Evolutionary conservation across 2,329 filamentous ascomycete species (phyloP).

Genomic region (Alternaria alternata): DNA sequence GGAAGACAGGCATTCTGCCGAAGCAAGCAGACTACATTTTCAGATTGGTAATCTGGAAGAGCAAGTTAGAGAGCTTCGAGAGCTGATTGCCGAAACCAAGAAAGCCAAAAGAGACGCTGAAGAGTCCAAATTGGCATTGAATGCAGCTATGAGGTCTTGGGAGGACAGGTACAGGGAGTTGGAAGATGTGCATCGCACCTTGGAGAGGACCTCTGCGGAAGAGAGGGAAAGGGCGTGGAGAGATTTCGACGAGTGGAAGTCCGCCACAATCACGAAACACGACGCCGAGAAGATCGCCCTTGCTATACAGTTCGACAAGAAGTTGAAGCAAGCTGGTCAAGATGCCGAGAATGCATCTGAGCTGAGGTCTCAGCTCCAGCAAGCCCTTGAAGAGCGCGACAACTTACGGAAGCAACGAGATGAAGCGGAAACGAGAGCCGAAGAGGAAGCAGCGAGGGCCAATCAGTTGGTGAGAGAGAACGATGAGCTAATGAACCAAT

Average conservation of each 20-base stretch:
- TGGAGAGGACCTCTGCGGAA: conserved; percentile 50
- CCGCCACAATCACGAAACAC: conserved; percentile 43
- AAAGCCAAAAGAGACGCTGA: conserved; percentile 53
- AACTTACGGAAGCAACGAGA: conserved; percentile 53
- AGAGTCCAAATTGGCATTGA: conserved; percentile 39
- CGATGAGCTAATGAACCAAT: conserved; percentile 46
- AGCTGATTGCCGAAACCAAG: conserved; percentile 55
- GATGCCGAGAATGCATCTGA: conserved; percentile 51
- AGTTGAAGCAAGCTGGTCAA: conserved; percentile 57
- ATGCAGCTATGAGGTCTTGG: conserved; percentile 50
- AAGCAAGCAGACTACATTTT: conserved; percentile 60
- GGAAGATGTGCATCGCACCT: conserved; percentile 49
- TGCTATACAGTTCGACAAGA: conserved; percentile 51
- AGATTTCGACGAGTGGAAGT: conserved; percentile 57
- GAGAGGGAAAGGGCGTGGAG: conserved; percentile 44
- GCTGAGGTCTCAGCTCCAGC: conserved; percentile 51
- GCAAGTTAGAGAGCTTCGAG: conserved; percentile 61
- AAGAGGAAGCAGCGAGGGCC: conserved; percentile 41
- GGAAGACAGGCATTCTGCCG: conserved; percentile 59
- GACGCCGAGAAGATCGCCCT: conserved; percentile 52
- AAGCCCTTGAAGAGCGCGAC: conserved; percentile 59
- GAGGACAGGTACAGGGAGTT: conserved; percentile 55
- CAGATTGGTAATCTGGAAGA: conserved; percentile 62
- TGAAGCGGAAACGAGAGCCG: conserved; percentile 44
- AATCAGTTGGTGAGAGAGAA: conserved; percentile 45